phyloP scores from a whole-genome alignment of 1,284 basidiomycete species.

The Ganoderma resinaceum region DNA sequence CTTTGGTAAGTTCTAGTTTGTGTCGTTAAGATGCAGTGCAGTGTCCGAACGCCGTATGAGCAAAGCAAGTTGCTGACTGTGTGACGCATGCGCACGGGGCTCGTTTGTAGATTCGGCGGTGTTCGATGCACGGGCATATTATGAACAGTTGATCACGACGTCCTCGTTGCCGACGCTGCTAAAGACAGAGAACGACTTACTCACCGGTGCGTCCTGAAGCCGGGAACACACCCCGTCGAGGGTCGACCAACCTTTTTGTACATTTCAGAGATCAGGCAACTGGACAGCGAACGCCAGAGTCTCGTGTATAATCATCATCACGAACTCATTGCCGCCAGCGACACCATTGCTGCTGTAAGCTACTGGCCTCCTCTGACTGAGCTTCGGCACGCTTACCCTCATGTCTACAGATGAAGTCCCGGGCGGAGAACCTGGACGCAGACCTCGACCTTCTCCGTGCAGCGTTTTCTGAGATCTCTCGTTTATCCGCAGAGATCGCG shows the following conservation, averaged over 20 bases:
- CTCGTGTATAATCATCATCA: constrained; percentile 96
- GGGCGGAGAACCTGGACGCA: constrained; percentile 81
- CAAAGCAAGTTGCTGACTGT: constrained; percentile 1
- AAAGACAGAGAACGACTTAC: constrained; percentile 80
- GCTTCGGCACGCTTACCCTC: constrained; percentile 2
- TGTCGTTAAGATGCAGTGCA: neutral
- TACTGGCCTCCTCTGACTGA: neutral
- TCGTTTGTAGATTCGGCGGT: constrained; percentile 69
- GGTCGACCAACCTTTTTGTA: constrained; percentile 8
- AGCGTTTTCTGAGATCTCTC: constrained; percentile 86
- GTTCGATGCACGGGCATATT: constrained; percentile 84
- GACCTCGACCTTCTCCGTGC: constrained; percentile 82
- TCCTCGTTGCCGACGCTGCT: constrained; percentile 74
- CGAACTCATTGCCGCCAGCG: constrained; percentile 90
- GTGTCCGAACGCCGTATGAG: neutral
- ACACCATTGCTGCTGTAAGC: constrained; percentile 86
- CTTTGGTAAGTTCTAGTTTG: constrained; percentile 55
- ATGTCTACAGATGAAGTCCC: constrained; percentile 75
- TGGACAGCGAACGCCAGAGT: constrained; percentile 89
- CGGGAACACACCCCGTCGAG: no score
- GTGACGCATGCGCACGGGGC: neutral
- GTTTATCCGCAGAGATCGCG: constrained; percentile 74
- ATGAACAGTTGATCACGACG: constrained; percentile 84
- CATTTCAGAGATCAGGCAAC: constrained; percentile 77
- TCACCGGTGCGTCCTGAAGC: constrained; percentile 66